A percentile compares a stretch with the other conserved stretches of the same genome.
Conservation (phyloP, 2,329 filamentous ascomycete genomes). For the Myriangium duriaei region DNA sequence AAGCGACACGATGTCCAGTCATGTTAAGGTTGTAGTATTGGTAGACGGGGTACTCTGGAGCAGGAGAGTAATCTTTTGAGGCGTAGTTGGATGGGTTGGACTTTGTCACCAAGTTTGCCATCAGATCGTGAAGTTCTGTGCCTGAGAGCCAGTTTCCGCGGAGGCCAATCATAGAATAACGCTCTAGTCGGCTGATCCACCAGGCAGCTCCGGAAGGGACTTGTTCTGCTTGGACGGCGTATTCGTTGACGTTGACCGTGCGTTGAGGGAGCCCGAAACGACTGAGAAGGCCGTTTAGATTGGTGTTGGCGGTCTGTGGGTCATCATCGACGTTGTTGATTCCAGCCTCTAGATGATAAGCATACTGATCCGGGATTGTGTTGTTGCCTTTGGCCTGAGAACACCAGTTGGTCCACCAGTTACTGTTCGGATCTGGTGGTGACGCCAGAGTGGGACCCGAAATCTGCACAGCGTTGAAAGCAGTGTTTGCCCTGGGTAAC, state of each 20-base stretch:
- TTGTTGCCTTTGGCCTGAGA: slow-evolving; percentile 24
- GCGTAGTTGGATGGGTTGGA: slow-evolving; percentile 16
- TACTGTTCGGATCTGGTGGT: slow-evolving; percentile 22
- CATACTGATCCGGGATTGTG: slow-evolving; percentile 32
- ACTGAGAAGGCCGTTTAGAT: slow-evolving; percentile 19
- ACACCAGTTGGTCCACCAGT: slow-evolving; percentile 32
- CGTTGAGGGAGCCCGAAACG: not conserved
- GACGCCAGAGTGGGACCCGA: slow-evolving; percentile 28
- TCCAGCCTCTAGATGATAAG: slow-evolving; percentile 35
- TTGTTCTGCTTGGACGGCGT: slow-evolving; percentile 31
- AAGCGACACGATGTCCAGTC: slow-evolving; percentile 29
- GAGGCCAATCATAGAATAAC: slow-evolving; percentile 30
- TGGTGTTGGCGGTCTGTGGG: slow-evolving; percentile 19
- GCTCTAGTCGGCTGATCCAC: slow-evolving; percentile 37
- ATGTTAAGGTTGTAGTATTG: slow-evolving; percentile 34
- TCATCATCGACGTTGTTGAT: no score
- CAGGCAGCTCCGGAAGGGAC: slow-evolving; percentile 30
- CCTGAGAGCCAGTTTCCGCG: slow-evolving; percentile 35
- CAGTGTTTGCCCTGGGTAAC: no score
- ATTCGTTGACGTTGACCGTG: slow-evolving; percentile 39
- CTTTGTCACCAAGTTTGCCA: slow-evolving; percentile 31
- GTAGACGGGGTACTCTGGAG: slow-evolving; percentile 36
- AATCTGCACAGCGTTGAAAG: slow-evolving; percentile 27
- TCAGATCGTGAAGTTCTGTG: slow-evolving; percentile 31
- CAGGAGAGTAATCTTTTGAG: slow-evolving; percentile 28